phyloP scores from a whole-genome alignment of 257 asterid species.

The Anisodus tanguticus region DNA sequence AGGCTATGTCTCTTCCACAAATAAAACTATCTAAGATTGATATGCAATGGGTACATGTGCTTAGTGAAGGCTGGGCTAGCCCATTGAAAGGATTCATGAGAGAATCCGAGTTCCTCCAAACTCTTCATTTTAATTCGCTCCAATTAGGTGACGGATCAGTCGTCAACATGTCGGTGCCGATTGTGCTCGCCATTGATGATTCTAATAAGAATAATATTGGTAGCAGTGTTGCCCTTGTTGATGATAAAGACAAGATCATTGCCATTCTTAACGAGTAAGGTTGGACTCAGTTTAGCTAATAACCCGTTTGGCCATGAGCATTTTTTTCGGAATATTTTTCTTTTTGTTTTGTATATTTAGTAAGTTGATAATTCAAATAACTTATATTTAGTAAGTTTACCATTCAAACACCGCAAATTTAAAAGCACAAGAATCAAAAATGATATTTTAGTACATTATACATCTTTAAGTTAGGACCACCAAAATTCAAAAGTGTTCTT shows the following conservation, averaged over 20 bases:
- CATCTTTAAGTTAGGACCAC: too few species aligned
- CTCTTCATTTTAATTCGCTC: conserved; percentile 92
- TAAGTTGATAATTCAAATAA: too few species aligned
- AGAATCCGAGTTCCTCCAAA: conserved; percentile 98
- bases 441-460: too few species aligned
- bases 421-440: too few species aligned
- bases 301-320: too few species aligned
- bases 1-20: conserved; percentile 61
- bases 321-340: neutral
- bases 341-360: neutral
- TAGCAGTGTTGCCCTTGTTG: conserved; percentile 75
- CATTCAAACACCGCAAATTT: too few species aligned
- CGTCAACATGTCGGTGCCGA: conserved; percentile 95
- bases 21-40: conserved; percentile 72
- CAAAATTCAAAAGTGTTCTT: too few species aligned
- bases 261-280: conserved; percentile 80
- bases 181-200: conserved; percentile 88
- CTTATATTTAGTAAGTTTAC: too few species aligned
- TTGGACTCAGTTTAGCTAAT: neutral
- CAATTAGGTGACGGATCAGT: conserved; percentile 68
- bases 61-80: conserved; percentile 99
- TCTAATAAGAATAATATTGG: conserved; percentile 65
- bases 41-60: conserved; percentile 94
- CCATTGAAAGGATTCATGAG: conserved; percentile 93
- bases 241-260: conserved; percentile 47